phyloP scores from a whole-genome alignment of 2,329 filamentous ascomycete genomes.

The Aspergillus tamarii region DNA sequence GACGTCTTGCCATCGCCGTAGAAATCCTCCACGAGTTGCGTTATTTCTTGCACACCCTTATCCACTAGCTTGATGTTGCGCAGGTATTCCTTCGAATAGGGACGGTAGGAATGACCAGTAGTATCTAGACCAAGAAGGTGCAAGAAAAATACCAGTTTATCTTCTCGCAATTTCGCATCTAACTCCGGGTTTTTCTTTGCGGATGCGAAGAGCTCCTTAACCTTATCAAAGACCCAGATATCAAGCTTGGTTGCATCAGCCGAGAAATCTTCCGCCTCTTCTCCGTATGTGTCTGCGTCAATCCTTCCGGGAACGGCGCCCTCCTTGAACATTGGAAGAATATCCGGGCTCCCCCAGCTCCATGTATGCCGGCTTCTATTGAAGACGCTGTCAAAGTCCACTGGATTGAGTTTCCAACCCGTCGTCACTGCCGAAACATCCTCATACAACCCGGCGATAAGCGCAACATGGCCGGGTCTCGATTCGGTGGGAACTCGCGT shows the following conservation, averaged over 20 bases:
- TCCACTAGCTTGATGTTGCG: slow-evolving; percentile 95
- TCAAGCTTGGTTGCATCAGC: slow-evolving; percentile 80
- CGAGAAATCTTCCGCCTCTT: slow-evolving; percentile 89
- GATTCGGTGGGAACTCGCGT: slow-evolving; percentile 97
- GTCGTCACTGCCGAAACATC: slow-evolving; percentile 97
- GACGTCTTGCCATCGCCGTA: slow-evolving; percentile 84
- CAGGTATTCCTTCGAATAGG: slow-evolving; percentile 94
- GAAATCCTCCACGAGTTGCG: slow-evolving; percentile 79
- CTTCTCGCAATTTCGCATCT: slow-evolving; percentile 70
- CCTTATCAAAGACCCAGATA: slow-evolving; percentile 93
- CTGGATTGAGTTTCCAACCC: slow-evolving; percentile 97
- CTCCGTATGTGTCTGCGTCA: slow-evolving; percentile 80
- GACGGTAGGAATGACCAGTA: slow-evolving; percentile 80
- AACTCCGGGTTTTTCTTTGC: slow-evolving; percentile 79
- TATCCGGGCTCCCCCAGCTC: slow-evolving; percentile 99
- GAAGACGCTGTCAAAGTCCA: slow-evolving; percentile 98
- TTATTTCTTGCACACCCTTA: slow-evolving; percentile 81
- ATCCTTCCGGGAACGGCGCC: slow-evolving; percentile 88
- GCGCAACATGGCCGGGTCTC: slow-evolving; percentile 89
- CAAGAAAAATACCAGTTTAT: slow-evolving; percentile 92
- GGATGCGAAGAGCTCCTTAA: slow-evolving; percentile 81
- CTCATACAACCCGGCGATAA: slow-evolving; percentile 96
- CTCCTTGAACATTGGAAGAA: slow-evolving; percentile 93
- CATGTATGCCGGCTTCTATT: slow-evolving; percentile 95
- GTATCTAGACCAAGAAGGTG: slow-evolving; percentile 93